phyloP scores from a whole-genome alignment of 2,329 filamentous ascomycete genomes.

The Colletotrichum brevisporum region DNA sequence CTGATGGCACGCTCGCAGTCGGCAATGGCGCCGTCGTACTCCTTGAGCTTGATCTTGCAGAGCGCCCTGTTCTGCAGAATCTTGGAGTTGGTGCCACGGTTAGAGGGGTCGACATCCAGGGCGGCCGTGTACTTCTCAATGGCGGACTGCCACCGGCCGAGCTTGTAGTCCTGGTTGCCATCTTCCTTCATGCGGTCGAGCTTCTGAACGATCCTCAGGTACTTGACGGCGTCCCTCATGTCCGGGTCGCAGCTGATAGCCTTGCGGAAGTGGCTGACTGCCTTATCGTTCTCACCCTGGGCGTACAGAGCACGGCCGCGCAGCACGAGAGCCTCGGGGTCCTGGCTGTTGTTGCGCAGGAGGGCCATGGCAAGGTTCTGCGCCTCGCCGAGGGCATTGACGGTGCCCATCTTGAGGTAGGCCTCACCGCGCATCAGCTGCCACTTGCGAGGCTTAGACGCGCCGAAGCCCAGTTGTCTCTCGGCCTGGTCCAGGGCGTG shows the following conservation, averaged over 20 bases:
- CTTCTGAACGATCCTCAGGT: conserved; percentile 90
- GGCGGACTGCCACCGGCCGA: conserved; percentile 82
- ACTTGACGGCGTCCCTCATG: conserved; percentile 89
- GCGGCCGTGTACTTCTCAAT: conserved; percentile 88
- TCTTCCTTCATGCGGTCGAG: conserved; percentile 94
- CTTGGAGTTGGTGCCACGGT: conserved; percentile 95
- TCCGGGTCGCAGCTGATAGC: conserved; percentile 93
- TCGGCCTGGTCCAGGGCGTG: conserved; percentile 94
- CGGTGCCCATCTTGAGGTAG: conserved; percentile 91
- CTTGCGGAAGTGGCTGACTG: conserved; percentile 91
- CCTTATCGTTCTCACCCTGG: conserved; percentile 95
- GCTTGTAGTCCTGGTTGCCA: conserved; percentile 92
- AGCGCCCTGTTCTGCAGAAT: conserved; percentile 93
- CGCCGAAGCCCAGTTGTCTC: conserved; percentile 80
- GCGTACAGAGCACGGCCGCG: conserved; percentile 89
- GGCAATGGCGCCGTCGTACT: conserved; percentile 83
- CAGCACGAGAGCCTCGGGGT: conserved; percentile 93
- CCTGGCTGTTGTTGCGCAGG: conserved; percentile 87
- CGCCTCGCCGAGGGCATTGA: conserved; percentile 90
- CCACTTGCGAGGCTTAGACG: conserved; percentile 91
- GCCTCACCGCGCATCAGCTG: conserved; percentile 92
- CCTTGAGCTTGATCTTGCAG: conserved; percentile 86
- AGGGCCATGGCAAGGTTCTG: conserved; percentile 93
- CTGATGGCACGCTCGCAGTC: conserved; percentile 89
- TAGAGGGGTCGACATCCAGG: conserved; percentile 86